These are phyloP conservation scores for Cucurbita moschata DNA, from an alignment of 306 rosid species.

Conservation along the genomic window DNA sequence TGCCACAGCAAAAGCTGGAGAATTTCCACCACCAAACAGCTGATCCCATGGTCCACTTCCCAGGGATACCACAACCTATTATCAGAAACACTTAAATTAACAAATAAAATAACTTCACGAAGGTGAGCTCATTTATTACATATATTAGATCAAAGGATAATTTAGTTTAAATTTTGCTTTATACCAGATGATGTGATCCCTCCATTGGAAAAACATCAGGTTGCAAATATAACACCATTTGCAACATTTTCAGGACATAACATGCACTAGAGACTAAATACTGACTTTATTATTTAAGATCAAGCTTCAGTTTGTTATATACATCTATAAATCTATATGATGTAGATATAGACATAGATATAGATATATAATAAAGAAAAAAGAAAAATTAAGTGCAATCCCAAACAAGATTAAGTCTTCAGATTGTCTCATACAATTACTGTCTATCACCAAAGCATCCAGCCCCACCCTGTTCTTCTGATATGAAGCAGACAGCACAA, in stretches of 20 bases:
- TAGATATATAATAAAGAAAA: not conserved
- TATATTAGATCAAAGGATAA: not conserved
- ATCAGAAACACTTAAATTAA: constrained; percentile 20
- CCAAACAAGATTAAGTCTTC: not conserved
- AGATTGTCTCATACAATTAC: not conserved
- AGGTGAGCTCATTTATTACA: not conserved
- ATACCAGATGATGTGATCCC: not conserved
- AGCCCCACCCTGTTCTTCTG: constrained; percentile 6
- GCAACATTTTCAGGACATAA: not conserved
- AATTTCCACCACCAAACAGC: constrained; percentile 93
- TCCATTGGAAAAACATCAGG: not conserved
- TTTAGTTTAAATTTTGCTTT: not conserved
- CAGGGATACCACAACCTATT: constrained; percentile 75
- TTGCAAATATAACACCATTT: not conserved
- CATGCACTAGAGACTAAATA: not conserved
- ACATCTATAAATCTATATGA: too few species aligned
- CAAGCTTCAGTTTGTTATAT: too few species aligned
- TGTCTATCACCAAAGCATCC: not conserved
- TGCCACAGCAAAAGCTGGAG: constrained; percentile 88
- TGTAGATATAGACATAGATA: too few species aligned
- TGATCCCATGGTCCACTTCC: constrained; percentile 99
- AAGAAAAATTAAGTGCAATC: not conserved
- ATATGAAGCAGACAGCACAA: not conserved
- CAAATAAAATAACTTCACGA: not conserved
- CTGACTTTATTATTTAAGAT: not conserved